Evolutionary conservation across 306 rosid genomes (phyloP).

Genomic region (Carpinus fangiana): DNA sequence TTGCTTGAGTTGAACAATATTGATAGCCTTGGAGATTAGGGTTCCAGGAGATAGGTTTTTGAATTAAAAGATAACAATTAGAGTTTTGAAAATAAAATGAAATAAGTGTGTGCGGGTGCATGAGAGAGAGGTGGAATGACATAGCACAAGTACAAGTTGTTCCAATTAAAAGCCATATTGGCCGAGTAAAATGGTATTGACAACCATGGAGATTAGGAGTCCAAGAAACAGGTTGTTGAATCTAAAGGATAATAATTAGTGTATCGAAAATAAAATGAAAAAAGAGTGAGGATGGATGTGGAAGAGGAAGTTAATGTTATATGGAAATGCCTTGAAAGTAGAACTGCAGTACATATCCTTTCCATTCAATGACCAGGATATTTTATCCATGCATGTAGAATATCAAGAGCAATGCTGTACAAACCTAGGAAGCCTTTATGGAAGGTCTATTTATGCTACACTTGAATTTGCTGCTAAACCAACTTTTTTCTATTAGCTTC

Average conservation of each 20-base stretch:
- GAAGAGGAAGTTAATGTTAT: not conserved
- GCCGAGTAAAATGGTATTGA: not conserved
- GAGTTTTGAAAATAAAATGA: not conserved
- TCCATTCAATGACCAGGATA: not conserved
- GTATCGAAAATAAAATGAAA: not conserved
- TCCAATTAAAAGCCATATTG: not conserved
- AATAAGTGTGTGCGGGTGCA: no score
- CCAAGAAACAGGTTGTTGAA: not conserved
- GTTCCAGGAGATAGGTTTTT: not conserved
- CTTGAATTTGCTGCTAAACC: not conserved
- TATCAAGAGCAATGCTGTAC: not conserved
- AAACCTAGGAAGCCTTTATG: not conserved
- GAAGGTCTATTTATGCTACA: not conserved
- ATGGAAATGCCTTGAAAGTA: not conserved
- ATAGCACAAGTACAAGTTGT: not conserved
- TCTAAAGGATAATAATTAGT: not conserved
- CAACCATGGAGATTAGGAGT: not conserved
- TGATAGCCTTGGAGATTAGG: not conserved
- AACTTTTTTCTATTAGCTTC: no score
- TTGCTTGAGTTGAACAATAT: not conserved
- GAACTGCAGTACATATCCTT: not conserved
- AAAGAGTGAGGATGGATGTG: not conserved
- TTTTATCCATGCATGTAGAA: not conserved
- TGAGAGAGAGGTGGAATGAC: not conserved
- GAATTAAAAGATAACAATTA: not conserved